Evolutionary conservation across 352 stramenopile genomes (phyloP).

Genomic region (Globisporangium nagaii): DNA sequence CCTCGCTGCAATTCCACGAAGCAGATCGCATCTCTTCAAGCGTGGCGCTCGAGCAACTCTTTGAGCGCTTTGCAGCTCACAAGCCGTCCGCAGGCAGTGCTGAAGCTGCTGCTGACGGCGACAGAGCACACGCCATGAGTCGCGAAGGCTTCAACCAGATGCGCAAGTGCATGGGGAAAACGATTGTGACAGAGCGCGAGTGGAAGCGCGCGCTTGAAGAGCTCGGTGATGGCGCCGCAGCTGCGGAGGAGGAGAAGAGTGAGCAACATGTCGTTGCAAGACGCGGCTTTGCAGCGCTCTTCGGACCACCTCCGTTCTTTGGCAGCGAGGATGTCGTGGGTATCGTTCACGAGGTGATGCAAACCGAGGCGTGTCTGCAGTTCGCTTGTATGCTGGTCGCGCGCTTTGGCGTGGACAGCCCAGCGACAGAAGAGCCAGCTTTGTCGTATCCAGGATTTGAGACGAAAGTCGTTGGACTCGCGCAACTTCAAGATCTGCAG

Average conservation of each 20-base stretch:
- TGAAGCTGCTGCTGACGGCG: not conserved
- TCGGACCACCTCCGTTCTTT: slow-evolving; percentile 52
- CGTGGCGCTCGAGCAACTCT: slow-evolving; percentile 33
- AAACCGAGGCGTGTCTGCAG: slow-evolving; percentile 34
- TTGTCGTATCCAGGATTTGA: not conserved
- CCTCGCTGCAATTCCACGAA: slow-evolving; percentile 46
- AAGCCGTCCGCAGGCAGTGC: not conserved
- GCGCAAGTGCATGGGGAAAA: slow-evolving; percentile 29
- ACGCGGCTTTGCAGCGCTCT: slow-evolving; percentile 56
- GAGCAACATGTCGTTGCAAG: no score
- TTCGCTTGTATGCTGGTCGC: slow-evolving; percentile 32
- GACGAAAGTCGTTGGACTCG: slow-evolving; percentile 24
- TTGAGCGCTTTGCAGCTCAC: slow-evolving; percentile 30
- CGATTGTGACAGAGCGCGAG: slow-evolving; percentile 14
- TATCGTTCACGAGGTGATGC: slow-evolving; percentile 39
- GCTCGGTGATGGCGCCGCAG: slow-evolving; percentile 15
- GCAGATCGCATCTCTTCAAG: slow-evolving; percentile 43
- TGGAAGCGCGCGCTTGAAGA: slow-evolving; percentile 40
- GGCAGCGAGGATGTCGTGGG: slow-evolving; percentile 29
- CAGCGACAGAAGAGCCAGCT: no score
- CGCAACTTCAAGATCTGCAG: slow-evolving; percentile 30
- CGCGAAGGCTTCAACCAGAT: slow-evolving; percentile 36
- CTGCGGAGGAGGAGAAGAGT: slow-evolving; percentile 17
- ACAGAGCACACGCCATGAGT: slow-evolving; percentile 9
- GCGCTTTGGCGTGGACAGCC: slow-evolving; percentile 23